Conservation (phyloP, 805 yeast genomes). For the Isabelozyma rhagii region DNA sequence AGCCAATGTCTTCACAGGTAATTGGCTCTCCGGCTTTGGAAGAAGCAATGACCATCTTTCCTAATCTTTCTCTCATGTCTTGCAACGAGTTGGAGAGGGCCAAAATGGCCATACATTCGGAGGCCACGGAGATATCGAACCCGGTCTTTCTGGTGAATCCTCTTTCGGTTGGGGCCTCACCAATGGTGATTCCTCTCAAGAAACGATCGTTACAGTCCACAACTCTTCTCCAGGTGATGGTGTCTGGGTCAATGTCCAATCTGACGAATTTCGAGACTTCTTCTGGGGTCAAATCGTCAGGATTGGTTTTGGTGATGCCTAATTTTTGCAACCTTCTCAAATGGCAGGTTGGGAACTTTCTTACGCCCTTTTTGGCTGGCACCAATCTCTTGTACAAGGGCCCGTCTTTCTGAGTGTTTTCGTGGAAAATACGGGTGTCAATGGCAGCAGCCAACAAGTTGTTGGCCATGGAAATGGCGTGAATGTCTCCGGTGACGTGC, state of each 20-base stretch:
- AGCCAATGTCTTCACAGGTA: slow-evolving; percentile 80
- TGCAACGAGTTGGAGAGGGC: slow-evolving; percentile 68
- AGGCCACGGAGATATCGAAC: slow-evolving; percentile 81
- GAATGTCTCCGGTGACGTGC: slow-evolving; percentile 85
- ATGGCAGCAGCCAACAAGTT: slow-evolving; percentile 81
- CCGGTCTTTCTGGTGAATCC: slow-evolving; percentile 73
- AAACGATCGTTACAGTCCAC: slow-evolving; percentile 83
- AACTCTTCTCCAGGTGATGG: slow-evolving; percentile 80
- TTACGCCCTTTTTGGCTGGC: slow-evolving; percentile 67
- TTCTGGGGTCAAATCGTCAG: slow-evolving; percentile 68
- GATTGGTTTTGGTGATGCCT: slow-evolving; percentile 67
- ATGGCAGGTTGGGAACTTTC: slow-evolving; percentile 69
- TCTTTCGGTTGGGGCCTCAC: slow-evolving; percentile 79
- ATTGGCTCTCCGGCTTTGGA: slow-evolving; percentile 67
- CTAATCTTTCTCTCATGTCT: slow-evolving; percentile 73
- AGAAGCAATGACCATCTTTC: slow-evolving; percentile 71
- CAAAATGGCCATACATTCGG: slow-evolving; percentile 82
- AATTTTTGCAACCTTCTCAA: slow-evolving; percentile 61
- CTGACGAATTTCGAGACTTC: slow-evolving; percentile 64
- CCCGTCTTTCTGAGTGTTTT: slow-evolving; percentile 68
- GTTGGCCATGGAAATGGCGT: slow-evolving; percentile 80
- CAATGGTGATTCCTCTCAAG: slow-evolving; percentile 73
- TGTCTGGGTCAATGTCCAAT: slow-evolving; percentile 72
- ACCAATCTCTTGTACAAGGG: slow-evolving; percentile 73
- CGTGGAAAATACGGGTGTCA: slow-evolving; percentile 85